A percentile compares a stretch with the other conserved stretches of the same genome.
These are phyloP conservation scores for Fusarium dlaminii DNA, from an alignment of 2,329 filamentous ascomycete species.

Conservation along the genomic window DNA sequence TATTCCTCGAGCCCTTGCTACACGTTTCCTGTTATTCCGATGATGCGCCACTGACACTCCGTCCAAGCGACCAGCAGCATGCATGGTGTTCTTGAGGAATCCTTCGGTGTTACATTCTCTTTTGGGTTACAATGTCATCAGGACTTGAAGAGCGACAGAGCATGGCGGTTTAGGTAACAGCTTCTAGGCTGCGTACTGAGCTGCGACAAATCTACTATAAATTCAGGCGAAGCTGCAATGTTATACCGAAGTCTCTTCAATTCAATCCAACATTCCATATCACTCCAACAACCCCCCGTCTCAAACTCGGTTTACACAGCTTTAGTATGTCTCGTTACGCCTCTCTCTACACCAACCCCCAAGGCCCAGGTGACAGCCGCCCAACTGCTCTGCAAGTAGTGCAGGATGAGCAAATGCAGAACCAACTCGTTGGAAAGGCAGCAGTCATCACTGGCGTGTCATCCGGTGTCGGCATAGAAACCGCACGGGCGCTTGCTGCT, in stretches of 20 bases:
- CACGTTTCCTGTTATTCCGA: not conserved
- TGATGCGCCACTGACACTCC: not conserved
- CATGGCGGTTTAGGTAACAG: no score
- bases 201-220: not conserved
- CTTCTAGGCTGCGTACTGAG: no score
- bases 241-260: not conserved
- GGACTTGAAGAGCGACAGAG: not conserved
- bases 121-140: not conserved
- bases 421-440: not conserved
- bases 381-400: conserved; percentile 3
- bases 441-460: conserved; percentile 41
- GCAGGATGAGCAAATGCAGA: not conserved
- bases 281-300: accelerated
- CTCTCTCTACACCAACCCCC: not conserved
- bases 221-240: not conserved
- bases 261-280: not conserved
- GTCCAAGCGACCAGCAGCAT: not conserved
- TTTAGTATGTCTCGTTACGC: conserved; percentile 1
- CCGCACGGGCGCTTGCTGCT: conserved; percentile 52
- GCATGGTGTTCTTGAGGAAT: not conserved
- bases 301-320: not conserved
- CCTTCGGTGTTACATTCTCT: not conserved
- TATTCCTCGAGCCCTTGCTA: not conserved
- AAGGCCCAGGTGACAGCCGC: not conserved
- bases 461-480: conserved; percentile 57